Percentiles rank a stretch among this genome's conserved stretches.
Evolutionary conservation across 2,329 filamentous ascomycete species (phyloP).

Genomic region (Bipolaris sorokiniana): DNA sequence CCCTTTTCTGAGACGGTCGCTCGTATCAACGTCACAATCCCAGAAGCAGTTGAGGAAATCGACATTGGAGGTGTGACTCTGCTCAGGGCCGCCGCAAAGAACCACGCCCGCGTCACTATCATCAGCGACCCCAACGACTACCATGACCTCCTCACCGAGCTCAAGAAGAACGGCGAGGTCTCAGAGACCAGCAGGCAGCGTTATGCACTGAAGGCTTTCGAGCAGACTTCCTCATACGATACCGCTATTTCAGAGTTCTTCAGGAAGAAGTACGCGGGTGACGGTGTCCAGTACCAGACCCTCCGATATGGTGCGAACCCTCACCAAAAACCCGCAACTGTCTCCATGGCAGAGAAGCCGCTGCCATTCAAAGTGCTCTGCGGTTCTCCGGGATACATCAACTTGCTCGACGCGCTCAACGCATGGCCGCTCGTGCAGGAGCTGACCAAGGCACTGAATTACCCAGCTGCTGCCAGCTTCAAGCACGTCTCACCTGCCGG

Average conservation of each 20-base stretch:
- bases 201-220: slow-evolving; percentile 96
- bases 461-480: slow-evolving; percentile 94
- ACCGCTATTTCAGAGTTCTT: slow-evolving; percentile 95
- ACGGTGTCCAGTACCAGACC: slow-evolving; percentile 80
- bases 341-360: slow-evolving; percentile 73
- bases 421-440: slow-evolving; percentile 98
- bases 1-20: slow-evolving; percentile 98
- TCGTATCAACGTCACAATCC: slow-evolving; percentile 95
- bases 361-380: slow-evolving; percentile 94
- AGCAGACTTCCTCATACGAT: slow-evolving; percentile 98
- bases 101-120: slow-evolving; percentile 93
- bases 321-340: slow-evolving; percentile 95
- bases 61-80: slow-evolving; percentile 96
- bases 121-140: slow-evolving; percentile 95
- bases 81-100: slow-evolving; percentile 95
- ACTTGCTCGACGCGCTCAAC: slow-evolving; percentile 94
- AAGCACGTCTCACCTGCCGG: slow-evolving; percentile 97
- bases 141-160: slow-evolving; percentile 88
- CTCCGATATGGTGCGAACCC: slow-evolving; percentile 97
- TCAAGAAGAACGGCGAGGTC: slow-evolving; percentile 84
- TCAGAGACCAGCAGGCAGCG: slow-evolving; percentile 82
- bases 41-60: slow-evolving; percentile 97
- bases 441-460: slow-evolving; percentile 83
- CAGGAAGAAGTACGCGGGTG: slow-evolving; percentile 91
- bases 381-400: slow-evolving; percentile 94